Conservation (phyloP, 176 grass and related monocot genomes). For the Cenchrus fungigraminus region DNA sequence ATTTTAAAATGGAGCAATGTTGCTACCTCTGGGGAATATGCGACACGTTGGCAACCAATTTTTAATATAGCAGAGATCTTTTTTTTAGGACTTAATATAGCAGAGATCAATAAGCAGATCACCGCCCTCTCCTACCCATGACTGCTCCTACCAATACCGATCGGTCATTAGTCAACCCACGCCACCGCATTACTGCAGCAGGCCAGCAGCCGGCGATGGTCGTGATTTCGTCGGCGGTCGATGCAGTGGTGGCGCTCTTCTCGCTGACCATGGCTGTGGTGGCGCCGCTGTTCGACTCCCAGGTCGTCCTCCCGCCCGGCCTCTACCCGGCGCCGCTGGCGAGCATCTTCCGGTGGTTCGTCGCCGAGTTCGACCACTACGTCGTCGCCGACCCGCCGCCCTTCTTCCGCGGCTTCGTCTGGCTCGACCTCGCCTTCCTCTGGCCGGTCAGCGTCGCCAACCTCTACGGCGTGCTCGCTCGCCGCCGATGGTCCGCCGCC, state of each 20-base stretch:
- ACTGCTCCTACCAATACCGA: not conserved
- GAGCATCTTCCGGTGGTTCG: constrained; percentile 56
- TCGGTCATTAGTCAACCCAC: not conserved
- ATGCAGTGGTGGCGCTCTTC: constrained; percentile 51
- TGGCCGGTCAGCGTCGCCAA: constrained; percentile 61
- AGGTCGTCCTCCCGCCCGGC: constrained; percentile 44
- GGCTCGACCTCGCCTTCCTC: constrained; percentile 60
- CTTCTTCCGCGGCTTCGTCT: constrained; percentile 66
- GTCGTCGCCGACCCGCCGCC: constrained; percentile 47
- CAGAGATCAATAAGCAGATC: not conserved
- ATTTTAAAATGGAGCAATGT: not conserved
- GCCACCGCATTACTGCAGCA: not conserved
- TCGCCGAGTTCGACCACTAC: constrained; percentile 56
- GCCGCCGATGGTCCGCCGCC: constrained; percentile 46
- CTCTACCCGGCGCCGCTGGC: constrained; percentile 39
- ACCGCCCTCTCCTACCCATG: not conserved
- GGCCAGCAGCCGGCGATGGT: constrained; percentile 23
- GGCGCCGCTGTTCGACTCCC: constrained; percentile 60
- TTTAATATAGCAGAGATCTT: too few species aligned
- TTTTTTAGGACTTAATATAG: not conserved
- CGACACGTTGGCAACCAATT: too few species aligned
- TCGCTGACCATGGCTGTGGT: constrained; percentile 44
- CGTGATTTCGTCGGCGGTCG: constrained; percentile 17
- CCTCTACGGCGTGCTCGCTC: constrained; percentile 57
- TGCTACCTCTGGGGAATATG: not conserved